Base-by-base conservation (phyloP, 2,329 filamentous ascomycete species). In the Arthrobotrys pseudoclavata region DNA sequence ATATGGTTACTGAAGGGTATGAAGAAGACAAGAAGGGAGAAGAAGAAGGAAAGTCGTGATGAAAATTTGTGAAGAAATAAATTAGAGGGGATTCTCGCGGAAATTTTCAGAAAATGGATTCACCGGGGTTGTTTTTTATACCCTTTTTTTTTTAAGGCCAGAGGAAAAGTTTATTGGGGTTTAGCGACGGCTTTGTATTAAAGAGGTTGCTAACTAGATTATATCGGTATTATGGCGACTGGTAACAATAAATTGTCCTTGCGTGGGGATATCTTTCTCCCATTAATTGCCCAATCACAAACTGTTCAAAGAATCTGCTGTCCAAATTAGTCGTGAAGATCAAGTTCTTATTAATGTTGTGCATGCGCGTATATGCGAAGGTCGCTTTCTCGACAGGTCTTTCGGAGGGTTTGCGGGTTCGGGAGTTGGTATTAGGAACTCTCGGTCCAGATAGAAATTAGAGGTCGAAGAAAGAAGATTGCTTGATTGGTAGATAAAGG, bases 1-100 rank as follows among this genome's bases (percentile, higher is more conserved):
- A 99, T 82, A 99, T 99, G 90, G 96, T 95, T 87, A 90, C 90
- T 0, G 94, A 98, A 83, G 90, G 90, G 0, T 98, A 99, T 82
- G 91, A 91, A 83, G 86, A 89, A 66, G 87, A 89, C 79, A 80
- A 77, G 45, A 64, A 74, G 34, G 72, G 75, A 67, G 47, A 64
- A 31, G 60, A 50, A 9, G 60, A 48, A 15, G 34, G 37, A 12
- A 24, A 64, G 34, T 72, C 60, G 69, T 72, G 50, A 72, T 24
- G 29, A 3, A 13, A 52, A 24, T 13, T 3, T 22, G 10, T 7
- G n/a, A 13, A 40, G 31, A 55, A 53, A 50, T 12, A 50, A 50
- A 50, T 20, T 20, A 20, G n/a, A 45, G 18, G 6, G 15, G 3
- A 18, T 20, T 45, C 42, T 45, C 42, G 42, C 42, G 15, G 42